phyloP scores from a whole-genome alignment of 2,329 filamentous ascomycete genomes.

The Cladosporium sp. region DNA sequence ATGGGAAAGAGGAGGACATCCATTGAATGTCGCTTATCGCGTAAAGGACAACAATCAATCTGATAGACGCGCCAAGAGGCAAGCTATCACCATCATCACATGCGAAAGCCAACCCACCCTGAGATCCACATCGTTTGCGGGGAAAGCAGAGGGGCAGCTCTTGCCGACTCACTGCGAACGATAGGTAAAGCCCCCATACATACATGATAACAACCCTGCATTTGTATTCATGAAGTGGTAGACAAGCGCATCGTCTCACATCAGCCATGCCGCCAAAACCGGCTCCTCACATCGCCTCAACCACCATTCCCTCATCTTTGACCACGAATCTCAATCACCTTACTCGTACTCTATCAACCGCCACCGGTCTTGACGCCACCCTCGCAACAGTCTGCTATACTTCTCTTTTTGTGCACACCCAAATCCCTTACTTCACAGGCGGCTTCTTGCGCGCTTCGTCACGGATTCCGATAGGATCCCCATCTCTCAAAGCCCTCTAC shows the following conservation, averaged over 20 bases:
- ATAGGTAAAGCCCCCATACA: too few relatives aligned
- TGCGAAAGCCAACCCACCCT: neutral
- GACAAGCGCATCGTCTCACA: too few relatives aligned
- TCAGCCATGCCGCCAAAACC: neutral
- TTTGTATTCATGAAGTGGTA: too few relatives aligned
- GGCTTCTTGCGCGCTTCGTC: slow-evolving; percentile 27
- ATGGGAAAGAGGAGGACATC: neutral
- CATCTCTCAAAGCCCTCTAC: slow-evolving; percentile 45
- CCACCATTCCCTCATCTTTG: neutral
- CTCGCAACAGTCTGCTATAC: slow-evolving; percentile 44
- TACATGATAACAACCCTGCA: neutral
- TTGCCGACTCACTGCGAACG: neutral
- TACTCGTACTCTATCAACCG: slow-evolving; percentile 33
- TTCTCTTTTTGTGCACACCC: slow-evolving; percentile 38
- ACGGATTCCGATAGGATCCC: slow-evolving; percentile 36
- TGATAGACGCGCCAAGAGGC: neutral
- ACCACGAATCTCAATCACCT: slow-evolving; percentile 21
- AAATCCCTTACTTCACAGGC: slow-evolving; percentile 36
- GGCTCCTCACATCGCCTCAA: neutral
- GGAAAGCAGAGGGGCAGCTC: slow-evolving; percentile 1
- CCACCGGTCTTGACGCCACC: slow-evolving; percentile 36
- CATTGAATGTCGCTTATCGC: neutral
- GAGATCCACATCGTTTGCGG: neutral
- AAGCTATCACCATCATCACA: neutral
- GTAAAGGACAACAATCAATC: slow-evolving; percentile 2